Conservation (phyloP, 441 rosid species). For the Manihot esculenta region DNA sequence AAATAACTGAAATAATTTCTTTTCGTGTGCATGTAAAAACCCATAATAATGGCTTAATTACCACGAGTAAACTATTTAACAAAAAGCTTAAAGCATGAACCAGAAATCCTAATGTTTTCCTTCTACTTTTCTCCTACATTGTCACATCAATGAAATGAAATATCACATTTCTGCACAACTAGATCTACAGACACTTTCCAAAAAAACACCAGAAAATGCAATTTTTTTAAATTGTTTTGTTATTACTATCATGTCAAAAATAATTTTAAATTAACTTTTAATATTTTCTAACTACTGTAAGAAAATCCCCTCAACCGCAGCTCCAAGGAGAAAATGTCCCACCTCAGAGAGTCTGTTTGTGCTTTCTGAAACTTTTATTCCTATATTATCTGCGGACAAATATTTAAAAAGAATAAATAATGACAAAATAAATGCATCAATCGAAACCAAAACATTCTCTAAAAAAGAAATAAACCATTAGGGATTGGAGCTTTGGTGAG, state of each 20-base stretch:
- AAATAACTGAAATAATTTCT: too few relatives aligned
- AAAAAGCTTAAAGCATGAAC: not conserved
- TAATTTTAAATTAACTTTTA: too few relatives aligned
- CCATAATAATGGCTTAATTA: not conserved
- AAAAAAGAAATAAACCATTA: conserved; percentile 29
- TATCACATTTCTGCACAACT: too few relatives aligned
- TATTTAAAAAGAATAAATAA: not conserved
- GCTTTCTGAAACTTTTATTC: conserved; percentile 77
- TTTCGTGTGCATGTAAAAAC: too few relatives aligned
- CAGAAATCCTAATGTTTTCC: not conserved
- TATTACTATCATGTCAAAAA: too few relatives aligned
- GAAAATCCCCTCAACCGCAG: too few relatives aligned
- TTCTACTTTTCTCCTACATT: not conserved
- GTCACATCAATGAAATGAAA: too few relatives aligned
- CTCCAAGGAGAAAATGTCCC: too few relatives aligned
- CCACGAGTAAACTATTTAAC: not conserved
- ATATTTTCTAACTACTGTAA: too few relatives aligned
- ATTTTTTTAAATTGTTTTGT: too few relatives aligned
- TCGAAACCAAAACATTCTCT: not conserved
- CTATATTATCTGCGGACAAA: conserved; percentile 40
- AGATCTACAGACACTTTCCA: too few relatives aligned
- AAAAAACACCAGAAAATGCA: too few relatives aligned
- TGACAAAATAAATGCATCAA: conserved; percentile 6
- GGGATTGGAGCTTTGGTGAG: conserved; percentile 49
- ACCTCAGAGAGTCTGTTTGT: conserved; percentile 87